Percentiles rank a stretch among this genome's conserved stretches.
These are phyloP conservation scores for Phylloporus sp. DNA, from an alignment of 768 basidiomycete genomes.

Conservation along the genomic window DNA sequence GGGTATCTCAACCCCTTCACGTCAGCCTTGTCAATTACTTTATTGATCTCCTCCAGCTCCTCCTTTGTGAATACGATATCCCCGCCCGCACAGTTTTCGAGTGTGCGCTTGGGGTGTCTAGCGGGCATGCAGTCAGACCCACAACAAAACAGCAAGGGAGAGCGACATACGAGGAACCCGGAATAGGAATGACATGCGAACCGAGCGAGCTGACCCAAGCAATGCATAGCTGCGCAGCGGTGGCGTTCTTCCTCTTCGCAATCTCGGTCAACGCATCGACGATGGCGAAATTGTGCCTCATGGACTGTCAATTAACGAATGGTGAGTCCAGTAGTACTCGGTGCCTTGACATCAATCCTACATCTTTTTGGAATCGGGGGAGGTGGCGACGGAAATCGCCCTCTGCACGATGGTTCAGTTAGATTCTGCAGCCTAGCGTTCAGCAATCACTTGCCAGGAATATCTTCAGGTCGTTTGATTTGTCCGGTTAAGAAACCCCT, in stretches of 20 bases:
- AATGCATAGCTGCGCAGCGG: slow-evolving; percentile 39
- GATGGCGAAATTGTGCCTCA: slow-evolving; percentile 41
- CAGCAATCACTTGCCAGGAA: slow-evolving; percentile 24
- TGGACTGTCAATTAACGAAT: slow-evolving; percentile 22
- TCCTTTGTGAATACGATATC: slow-evolving; percentile 36
- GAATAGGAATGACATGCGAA: slow-evolving; percentile 44
- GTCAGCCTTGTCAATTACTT: slow-evolving; percentile 31
- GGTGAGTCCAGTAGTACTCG: background rate
- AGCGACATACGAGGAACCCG: slow-evolving; percentile 39
- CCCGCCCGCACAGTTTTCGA: slow-evolving; percentile 42
- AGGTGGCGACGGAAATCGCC: slow-evolving; percentile 38
- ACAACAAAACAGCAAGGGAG: background rate
- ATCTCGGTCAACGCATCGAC: slow-evolving; percentile 41
- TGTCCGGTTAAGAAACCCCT: slow-evolving; percentile 50
- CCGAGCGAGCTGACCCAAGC: slow-evolving; percentile 40
- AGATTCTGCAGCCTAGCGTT: background rate
- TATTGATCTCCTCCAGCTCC: slow-evolving; percentile 39
- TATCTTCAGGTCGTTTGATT: slow-evolving; percentile 38
- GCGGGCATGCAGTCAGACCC: background rate
- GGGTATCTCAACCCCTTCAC: slow-evolving; percentile 40
- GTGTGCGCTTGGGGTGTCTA: slow-evolving; percentile 35
- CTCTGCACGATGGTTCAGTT: slow-evolving; percentile 23
- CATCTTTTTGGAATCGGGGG: slow-evolving; percentile 46
- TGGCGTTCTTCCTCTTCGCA: slow-evolving; percentile 39
- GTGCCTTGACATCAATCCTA: slow-evolving; percentile 3